These are phyloP conservation scores for Pinus albicaulis DNA, from an alignment of 75 land plant genomes.

Conservation along the genomic window DNA sequence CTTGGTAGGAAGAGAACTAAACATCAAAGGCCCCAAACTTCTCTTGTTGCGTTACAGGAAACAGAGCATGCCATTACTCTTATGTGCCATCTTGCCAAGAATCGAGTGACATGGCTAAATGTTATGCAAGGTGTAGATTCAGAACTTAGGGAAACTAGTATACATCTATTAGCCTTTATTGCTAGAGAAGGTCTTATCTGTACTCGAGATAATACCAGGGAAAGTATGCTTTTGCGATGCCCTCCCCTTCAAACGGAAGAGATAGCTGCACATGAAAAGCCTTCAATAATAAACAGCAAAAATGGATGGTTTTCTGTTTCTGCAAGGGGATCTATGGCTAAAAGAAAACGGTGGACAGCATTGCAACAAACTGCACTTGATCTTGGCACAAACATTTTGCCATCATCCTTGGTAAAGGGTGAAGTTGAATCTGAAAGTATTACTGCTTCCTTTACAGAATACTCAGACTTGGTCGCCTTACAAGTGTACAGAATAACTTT, in stretches of 20 bases:
- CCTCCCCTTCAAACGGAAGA: slow-evolving; percentile 76
- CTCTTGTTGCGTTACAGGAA: slow-evolving; percentile 46
- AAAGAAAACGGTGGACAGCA: slow-evolving; percentile 3
- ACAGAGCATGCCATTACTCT: slow-evolving; percentile 65
- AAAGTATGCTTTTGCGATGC: slow-evolving; percentile 34
- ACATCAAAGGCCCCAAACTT: slow-evolving; percentile 46
- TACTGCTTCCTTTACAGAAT: slow-evolving; percentile 36
- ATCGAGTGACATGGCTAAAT: slow-evolving; percentile 50
- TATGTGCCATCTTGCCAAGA: slow-evolving; percentile 54
- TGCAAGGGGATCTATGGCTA: slow-evolving; percentile 38
- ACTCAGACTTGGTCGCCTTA: slow-evolving; percentile 66
- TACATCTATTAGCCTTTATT: slow-evolving; percentile 88
- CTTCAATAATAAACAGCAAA: slow-evolving; percentile 54
- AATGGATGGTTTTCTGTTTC: slow-evolving; percentile 89
- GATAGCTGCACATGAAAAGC: slow-evolving; percentile 29
- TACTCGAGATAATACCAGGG: no score
- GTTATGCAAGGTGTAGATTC: slow-evolving; percentile 50
- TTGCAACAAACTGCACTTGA: slow-evolving; percentile 9
- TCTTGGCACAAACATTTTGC: slow-evolving; percentile 5
- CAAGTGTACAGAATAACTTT: slow-evolving; percentile 80
- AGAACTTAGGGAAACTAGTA: slow-evolving; percentile 55
- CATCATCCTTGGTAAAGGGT: slow-evolving; percentile 22
- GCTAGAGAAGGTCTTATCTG: slow-evolving; percentile 36
- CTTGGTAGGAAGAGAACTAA: slow-evolving; percentile 32
- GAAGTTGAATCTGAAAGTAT: slow-evolving; percentile 15